phyloP scores from a whole-genome alignment of 208 protist species.

The Leishmania lainsoni region DNA sequence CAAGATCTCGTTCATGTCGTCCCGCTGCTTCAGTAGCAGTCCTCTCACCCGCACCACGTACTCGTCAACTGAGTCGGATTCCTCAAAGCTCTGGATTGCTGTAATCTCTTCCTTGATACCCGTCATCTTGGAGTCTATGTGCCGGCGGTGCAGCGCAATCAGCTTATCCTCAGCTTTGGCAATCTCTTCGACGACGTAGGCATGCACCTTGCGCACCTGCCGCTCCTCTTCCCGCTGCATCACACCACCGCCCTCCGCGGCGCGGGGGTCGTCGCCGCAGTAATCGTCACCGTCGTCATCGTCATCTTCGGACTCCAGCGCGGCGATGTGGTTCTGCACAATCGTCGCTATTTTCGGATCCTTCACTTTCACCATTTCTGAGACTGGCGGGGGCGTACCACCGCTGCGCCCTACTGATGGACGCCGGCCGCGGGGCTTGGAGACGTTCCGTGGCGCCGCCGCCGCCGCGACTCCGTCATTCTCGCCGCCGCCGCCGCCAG shows the following conservation, averaged over 20 bases:
- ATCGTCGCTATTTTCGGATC: constrained; percentile 91
- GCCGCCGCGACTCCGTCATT: background rate
- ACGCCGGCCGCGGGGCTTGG: constrained; percentile 22
- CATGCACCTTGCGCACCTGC: constrained; percentile 89
- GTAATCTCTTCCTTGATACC: constrained; percentile 94
- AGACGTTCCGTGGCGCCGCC: constrained; percentile 8
- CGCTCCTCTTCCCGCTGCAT: constrained; percentile 72
- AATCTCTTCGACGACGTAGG: constrained; percentile 92
- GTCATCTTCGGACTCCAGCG: constrained; percentile 55
- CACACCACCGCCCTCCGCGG: background rate
- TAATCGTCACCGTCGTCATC: constrained; percentile 71
- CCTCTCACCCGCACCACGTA: constrained; percentile 78
- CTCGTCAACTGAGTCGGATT: constrained; percentile 91
- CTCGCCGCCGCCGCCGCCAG: constrained; percentile 8
- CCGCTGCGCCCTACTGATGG: constrained; percentile 20
- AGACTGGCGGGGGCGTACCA: constrained; percentile 14
- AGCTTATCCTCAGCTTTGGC: constrained; percentile 94
- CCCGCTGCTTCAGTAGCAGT: constrained; percentile 71
- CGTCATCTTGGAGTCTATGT: constrained; percentile 95
- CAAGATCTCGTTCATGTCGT: constrained; percentile 80
- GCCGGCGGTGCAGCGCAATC: constrained; percentile 88
- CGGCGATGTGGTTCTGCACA: constrained; percentile 84
- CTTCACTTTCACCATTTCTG: constrained; percentile 49
- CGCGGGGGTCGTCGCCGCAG: constrained; percentile 5
- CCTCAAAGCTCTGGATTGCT: constrained; percentile 90